Conservation (phyloP, 306 rosid genomes). For the Ziziphus jujuba region DNA sequence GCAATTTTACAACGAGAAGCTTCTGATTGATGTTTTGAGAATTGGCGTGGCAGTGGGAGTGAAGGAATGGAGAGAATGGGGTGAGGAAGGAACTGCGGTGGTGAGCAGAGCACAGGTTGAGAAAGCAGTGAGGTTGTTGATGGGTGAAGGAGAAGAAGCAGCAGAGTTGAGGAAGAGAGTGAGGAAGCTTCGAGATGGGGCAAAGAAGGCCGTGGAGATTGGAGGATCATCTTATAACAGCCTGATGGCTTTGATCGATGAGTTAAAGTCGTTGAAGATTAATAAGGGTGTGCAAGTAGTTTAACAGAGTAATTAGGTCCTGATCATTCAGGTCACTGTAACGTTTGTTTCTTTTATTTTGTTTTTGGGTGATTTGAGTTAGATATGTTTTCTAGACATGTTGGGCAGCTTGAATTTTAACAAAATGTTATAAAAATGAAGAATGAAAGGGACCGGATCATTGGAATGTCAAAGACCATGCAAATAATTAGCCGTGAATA, state of each 20-base stretch:
- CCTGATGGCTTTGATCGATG: slow-evolving; percentile 36
- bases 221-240: slow-evolving; percentile 45
- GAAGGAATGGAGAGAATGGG: not conserved
- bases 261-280: slow-evolving; percentile 7
- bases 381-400: too few relatives aligned
- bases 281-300: too few relatives aligned
- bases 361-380: too few relatives aligned
- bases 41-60: not conserved
- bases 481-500: too few relatives aligned
- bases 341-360: too few relatives aligned
- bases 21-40: not conserved
- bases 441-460: too few relatives aligned
- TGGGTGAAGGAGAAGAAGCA: not conserved
- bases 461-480: too few relatives aligned
- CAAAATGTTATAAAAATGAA: too few relatives aligned
- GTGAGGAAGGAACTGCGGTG: not conserved
- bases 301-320: too few relatives aligned
- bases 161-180: not conserved
- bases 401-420: too few relatives aligned
- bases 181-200: not conserved
- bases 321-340: too few relatives aligned
- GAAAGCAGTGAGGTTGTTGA: not conserved
- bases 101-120: not conserved
- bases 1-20: not conserved
- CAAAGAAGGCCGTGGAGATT: slow-evolving; percentile 24